phyloP scores from a whole-genome alignment of 352 stramenopile genomes.

The Blastocystis sp. region DNA sequence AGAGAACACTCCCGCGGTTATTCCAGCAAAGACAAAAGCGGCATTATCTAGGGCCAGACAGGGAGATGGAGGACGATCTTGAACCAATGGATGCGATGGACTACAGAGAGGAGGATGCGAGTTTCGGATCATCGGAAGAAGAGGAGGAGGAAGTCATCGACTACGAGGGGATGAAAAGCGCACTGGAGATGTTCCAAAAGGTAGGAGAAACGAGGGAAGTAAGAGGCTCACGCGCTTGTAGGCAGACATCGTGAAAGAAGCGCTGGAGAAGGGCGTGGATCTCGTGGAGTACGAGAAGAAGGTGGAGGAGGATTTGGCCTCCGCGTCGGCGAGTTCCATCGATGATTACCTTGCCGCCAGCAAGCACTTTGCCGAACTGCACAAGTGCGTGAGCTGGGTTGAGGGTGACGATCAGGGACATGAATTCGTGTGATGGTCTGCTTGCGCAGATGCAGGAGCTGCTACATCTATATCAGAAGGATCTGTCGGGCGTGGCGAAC shows the following conservation, averaged over 20 bases:
- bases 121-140: not conserved
- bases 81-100: too few species aligned
- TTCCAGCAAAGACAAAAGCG: too few species aligned
- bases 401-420: not conserved
- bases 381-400: not conserved
- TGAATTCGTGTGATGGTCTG: constrained; percentile 1
- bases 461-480: constrained; percentile 17
- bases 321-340: not conserved
- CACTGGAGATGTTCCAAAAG: constrained; percentile 32
- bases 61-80: too few species aligned
- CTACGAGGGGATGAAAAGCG: constrained; percentile 34
- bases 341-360: constrained; percentile 45
- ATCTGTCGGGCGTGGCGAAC: constrained; percentile 36
- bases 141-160: constrained; percentile 23
- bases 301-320: constrained; percentile 5
- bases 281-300: constrained; percentile 43
- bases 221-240: not conserved
- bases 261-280: constrained; percentile 37
- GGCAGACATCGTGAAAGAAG: constrained; percentile 32
- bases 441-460: constrained; percentile 19
- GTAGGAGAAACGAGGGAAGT: not conserved
- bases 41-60: too few species aligned
- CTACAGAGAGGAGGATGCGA: too few species aligned
- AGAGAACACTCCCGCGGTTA: too few species aligned
- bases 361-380: constrained; percentile 1